These are phyloP conservation scores for Huntiella moniliformis DNA, from an alignment of 2,329 filamentous ascomycete species.

Conservation along the genomic window DNA sequence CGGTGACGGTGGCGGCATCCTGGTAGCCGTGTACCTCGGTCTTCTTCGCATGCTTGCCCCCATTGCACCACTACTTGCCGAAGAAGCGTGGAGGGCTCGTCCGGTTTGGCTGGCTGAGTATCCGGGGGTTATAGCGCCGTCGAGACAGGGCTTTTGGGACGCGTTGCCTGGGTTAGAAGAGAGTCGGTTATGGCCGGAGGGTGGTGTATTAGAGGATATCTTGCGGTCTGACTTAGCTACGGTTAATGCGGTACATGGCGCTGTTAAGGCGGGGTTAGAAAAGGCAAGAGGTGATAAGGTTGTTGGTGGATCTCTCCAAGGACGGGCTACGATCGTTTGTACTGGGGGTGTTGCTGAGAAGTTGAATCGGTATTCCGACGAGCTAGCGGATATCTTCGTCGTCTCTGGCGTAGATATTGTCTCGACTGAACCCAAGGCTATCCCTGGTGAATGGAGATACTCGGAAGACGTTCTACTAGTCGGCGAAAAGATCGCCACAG, in stretches of 20 bases:
- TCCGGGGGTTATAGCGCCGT: constrained; percentile 18
- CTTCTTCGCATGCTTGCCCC: constrained; percentile 65
- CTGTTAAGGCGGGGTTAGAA: constrained; percentile 62
- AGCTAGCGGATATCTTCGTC: constrained; percentile 48
- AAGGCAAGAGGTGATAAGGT: constrained; percentile 49
- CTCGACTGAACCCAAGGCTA: neutral
- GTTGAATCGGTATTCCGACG: constrained; percentile 22
- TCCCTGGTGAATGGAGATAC: constrained; percentile 22
- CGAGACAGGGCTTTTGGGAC: constrained; percentile 26
- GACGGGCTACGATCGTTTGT: constrained; percentile 37
- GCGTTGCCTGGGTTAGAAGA: neutral
- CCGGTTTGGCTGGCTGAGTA: constrained; percentile 37
- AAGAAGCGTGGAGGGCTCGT: constrained; percentile 70
- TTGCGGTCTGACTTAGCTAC: constrained; percentile 20
- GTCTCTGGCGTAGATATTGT: constrained; percentile 44
- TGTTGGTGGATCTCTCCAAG: constrained; percentile 66
- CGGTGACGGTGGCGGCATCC: constrained; percentile 44
- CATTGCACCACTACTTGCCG: constrained; percentile 63
- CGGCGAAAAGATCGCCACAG: constrained; percentile 19
- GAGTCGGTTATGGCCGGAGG: neutral
- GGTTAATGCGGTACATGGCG: constrained; percentile 38
- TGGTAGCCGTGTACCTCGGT: constrained; percentile 50
- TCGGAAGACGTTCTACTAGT: constrained; percentile 24
- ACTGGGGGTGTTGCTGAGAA: constrained; percentile 18
- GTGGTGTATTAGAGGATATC: neutral